A percentile compares a stretch with the other conserved stretches of the same genome.
These are phyloP conservation scores for Hysterangium stoloniferum DNA, from an alignment of 768 basidiomycete genomes.

Conservation along the genomic window DNA sequence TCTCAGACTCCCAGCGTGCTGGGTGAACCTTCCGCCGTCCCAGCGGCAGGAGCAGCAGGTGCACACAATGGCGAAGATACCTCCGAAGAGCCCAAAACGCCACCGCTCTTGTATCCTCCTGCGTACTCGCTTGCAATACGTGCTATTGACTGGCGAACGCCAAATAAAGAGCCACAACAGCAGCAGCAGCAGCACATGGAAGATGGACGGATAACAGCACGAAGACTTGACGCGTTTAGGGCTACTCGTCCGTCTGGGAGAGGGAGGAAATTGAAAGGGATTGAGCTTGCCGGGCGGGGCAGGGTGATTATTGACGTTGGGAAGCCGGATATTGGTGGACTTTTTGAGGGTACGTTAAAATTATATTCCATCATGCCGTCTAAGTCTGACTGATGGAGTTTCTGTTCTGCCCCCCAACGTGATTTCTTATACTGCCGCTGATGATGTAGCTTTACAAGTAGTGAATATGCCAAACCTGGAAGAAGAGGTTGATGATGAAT, in stretches of 20 bases:
- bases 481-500: background rate
- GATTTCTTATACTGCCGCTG: background rate
- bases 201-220: slow-evolving; percentile 59
- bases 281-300: slow-evolving; percentile 61
- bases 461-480: background rate
- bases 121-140: background rate
- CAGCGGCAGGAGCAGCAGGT: background rate
- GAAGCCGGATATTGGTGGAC: slow-evolving; percentile 32
- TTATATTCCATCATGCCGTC: slow-evolving; percentile 1
- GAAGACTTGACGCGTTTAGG: slow-evolving; percentile 60
- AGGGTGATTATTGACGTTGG: slow-evolving; percentile 59
- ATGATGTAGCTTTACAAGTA: background rate
- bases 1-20: background rate
- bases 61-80: background rate
- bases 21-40: background rate
- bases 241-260: slow-evolving; percentile 21
- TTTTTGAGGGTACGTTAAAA: slow-evolving; percentile 9
- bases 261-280: slow-evolving; percentile 44
- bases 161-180: background rate
- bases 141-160: slow-evolving; percentile 10
- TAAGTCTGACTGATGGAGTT: background rate
- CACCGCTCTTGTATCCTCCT: background rate
- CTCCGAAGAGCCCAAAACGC: slow-evolving; percentile 1
- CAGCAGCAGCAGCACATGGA: slow-evolving; percentile 28
- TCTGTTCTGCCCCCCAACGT: background rate